Percentiles rank a stretch among this genome's conserved stretches.
phyloP scores from a whole-genome alignment of 768 basidiomycete species.

The Agaricus blazei region DNA sequence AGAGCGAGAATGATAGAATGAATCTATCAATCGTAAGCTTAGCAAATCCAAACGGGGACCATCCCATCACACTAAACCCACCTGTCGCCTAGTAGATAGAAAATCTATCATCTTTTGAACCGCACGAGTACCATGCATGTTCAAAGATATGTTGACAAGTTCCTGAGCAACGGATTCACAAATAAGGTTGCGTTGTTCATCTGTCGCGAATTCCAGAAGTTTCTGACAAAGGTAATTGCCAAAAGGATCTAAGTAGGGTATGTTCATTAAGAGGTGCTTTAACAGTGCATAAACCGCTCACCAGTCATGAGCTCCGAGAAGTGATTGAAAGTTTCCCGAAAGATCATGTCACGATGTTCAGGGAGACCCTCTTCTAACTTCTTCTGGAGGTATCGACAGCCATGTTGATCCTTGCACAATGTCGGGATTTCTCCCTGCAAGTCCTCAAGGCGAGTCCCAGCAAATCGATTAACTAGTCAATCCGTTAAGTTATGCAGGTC shows the following conservation, averaged over 20 bases:
- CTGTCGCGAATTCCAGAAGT: constrained; percentile 92
- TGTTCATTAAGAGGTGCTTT: constrained; percentile 9
- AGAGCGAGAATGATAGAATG: constrained; percentile 95
- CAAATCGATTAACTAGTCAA: constrained; percentile 85
- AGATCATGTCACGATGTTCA: constrained; percentile 99
- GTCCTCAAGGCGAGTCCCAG: constrained; percentile 93
- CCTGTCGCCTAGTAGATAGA: constrained; percentile 91
- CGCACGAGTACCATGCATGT: constrained; percentile 99
- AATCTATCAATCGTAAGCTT: constrained; percentile 50
- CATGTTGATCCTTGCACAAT: constrained; percentile 98
- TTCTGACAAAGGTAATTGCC: constrained; percentile 99
- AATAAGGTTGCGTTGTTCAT: constrained; percentile 94
- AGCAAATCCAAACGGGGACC: not conserved
- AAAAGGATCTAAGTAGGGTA: constrained; percentile 71
- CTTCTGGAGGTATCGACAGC: constrained; percentile 97
- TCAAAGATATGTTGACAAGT: constrained; percentile 94
- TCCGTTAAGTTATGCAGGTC: constrained; percentile 2
- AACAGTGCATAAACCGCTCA: constrained; percentile 24
- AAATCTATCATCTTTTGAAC: constrained; percentile 99
- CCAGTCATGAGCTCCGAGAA: constrained; percentile 99
- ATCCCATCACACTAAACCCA: constrained; percentile 32
- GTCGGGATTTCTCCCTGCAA: constrained; percentile 90
- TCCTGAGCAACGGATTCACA: constrained; percentile 98
- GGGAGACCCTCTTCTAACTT: constrained; percentile 95
- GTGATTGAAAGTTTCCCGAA: constrained; percentile 95